phyloP scores from a whole-genome alignment of 768 basidiomycete genomes.

The Mycena amicta region DNA sequence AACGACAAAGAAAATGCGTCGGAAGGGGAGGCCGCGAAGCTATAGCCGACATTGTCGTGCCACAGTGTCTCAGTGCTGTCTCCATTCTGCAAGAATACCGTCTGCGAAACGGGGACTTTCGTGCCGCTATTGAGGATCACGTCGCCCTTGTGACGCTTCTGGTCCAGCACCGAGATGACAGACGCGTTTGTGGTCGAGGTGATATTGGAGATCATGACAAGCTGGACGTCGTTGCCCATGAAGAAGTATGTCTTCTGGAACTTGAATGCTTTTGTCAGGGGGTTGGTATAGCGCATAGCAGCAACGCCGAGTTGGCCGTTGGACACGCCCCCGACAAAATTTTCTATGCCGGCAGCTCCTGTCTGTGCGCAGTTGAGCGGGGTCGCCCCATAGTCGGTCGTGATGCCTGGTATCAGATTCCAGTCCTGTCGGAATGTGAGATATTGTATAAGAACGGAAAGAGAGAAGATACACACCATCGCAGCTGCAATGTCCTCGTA shows the following conservation, averaged over 20 bases:
- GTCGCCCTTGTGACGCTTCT: conserved; percentile 47
- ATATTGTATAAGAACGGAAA: not conserved
- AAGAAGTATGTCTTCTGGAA: conserved; percentile 81
- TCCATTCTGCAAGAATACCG: conserved; percentile 5
- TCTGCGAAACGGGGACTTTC: conserved; percentile 11
- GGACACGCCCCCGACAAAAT: conserved; percentile 69
- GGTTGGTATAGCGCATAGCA: conserved; percentile 71
- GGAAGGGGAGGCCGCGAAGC: conserved; percentile 39
- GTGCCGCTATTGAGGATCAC: conserved; percentile 45
- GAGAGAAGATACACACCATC: conserved; percentile 2
- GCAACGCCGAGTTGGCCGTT: conserved; percentile 57
- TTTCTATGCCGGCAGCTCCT: conserved; percentile 46
- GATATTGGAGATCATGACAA: conserved; percentile 61
- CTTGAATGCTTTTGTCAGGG: conserved; percentile 50
- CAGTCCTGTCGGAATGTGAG: conserved; percentile 62
- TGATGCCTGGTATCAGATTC: conserved; percentile 76
- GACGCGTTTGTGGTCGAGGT: conserved; percentile 46
- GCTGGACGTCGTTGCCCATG: conserved; percentile 62
- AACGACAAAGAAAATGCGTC: conserved; percentile 40
- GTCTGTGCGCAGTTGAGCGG: conserved; percentile 50
- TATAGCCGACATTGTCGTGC: conserved; percentile 70
- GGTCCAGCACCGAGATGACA: conserved; percentile 69
- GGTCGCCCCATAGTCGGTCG: conserved; percentile 63
- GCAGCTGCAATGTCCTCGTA: conserved; percentile 64
- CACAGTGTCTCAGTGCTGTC: conserved; percentile 46